Base-by-base conservation (phyloP, 2,329 filamentous ascomycete genomes). In the Fonsecaea monophora region DNA sequence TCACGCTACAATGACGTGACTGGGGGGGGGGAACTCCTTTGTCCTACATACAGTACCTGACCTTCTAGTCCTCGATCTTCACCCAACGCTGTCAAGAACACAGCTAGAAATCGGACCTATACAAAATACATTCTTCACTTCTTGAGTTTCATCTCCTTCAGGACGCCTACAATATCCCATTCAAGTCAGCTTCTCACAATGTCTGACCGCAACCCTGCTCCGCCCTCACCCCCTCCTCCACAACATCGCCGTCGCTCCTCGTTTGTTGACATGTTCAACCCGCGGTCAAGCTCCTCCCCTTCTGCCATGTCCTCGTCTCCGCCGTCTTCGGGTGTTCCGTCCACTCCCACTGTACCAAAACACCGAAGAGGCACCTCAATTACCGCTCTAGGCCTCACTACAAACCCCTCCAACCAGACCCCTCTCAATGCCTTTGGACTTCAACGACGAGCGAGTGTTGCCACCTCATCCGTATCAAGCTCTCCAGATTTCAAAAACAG, bases 301-400 rank as follows among this genome's bases (percentile, higher is more conserved):
- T 53, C 69, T 9, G 40, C 60, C 30, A 62, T 72, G 72, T 86
- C 85, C 65, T 74, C 62, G 73, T 75, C 68, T 79, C 82, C 64
- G 81, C 81, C 64, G 76, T 81, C 65, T 75, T 80, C 82, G 60
- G 82, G 80, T 66, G 78, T 83, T 34, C 82, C 86, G 69, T 66
- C 78, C 5, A 76, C 67, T 42, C 63, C 64, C 73, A 62, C 76
- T 75, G 84, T 88, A 62, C 82, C 84, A 70, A 85, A 86, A 69
- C 71, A 73, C 55, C 87, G 88, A 66, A 88, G 90, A 67, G 87
- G 91, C 55, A 85, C 93, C 71, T 94, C 91, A 53, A 86, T 93
- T 74, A 92, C 90, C 3, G 66, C 69, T 1, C 80, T 92, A 35
- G 90, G 91, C 38, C 82, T 92, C n/a, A 90, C 89, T 3, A 90